phyloP scores from a whole-genome alignment of 371 early-diverging fungal species.

The Umbelopsis sp. region DNA sequence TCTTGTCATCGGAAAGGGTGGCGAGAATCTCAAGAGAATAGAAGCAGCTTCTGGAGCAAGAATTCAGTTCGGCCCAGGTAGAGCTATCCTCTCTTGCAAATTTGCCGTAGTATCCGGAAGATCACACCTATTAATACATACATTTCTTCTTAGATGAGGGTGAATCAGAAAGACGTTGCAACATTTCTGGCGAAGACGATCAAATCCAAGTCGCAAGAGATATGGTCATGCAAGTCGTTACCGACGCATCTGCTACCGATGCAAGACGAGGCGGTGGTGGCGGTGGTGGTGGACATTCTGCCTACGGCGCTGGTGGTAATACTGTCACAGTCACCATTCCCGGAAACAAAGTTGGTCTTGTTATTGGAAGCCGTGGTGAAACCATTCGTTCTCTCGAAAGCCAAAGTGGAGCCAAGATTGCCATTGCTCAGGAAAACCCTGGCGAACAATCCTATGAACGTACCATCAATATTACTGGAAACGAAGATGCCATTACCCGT shows the following conservation, averaged over 20 bases:
- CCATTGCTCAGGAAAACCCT: constrained; percentile 73
- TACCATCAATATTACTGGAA: constrained; percentile 73
- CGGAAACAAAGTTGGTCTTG: constrained; percentile 77
- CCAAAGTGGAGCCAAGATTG: constrained; percentile 80
- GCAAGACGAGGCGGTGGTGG: constrained; percentile 26
- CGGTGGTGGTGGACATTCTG: constrained; percentile 22
- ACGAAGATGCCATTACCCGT: constrained; percentile 67
- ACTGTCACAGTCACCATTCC: constrained; percentile 63
- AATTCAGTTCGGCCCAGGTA: constrained; percentile 74
- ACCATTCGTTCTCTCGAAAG: constrained; percentile 86
- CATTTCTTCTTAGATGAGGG: constrained; percentile 32
- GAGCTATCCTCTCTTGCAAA: not conserved
- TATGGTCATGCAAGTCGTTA: constrained; percentile 60
- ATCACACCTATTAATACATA: not conserved
- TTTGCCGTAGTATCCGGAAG: not conserved
- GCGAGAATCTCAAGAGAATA: constrained; percentile 81
- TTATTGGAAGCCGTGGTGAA: constrained; percentile 91
- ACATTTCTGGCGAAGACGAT: constrained; percentile 63
- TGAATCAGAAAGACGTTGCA: constrained; percentile 63
- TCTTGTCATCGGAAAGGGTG: constrained; percentile 83
- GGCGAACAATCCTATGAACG: constrained; percentile 60
- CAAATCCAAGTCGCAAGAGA: constrained; percentile 65
- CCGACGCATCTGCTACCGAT: constrained; percentile 46
- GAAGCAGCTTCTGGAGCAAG: constrained; percentile 73
- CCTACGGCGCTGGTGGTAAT: constrained; percentile 33